Base-by-base conservation (phyloP, 345 rosid genomes). In the Psidium friedrichsthalianum region DNA sequence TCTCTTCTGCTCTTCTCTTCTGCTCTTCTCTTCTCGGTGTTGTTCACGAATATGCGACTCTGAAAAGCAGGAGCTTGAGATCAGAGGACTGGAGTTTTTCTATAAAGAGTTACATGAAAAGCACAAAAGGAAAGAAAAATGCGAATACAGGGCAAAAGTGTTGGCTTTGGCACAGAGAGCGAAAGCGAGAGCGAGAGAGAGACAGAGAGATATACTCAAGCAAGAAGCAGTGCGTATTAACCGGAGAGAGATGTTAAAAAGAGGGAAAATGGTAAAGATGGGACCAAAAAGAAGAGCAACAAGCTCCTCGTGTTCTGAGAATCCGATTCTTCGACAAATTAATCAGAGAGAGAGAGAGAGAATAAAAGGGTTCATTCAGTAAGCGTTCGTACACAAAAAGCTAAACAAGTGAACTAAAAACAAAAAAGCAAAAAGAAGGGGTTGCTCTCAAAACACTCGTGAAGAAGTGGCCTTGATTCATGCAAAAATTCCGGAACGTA, bases 261-360 rank as follows among this genome's bases (percentile, higher is more conserved):
- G 55, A 44, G n/a, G 76, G 84, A 84, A 87, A 87, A 88, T 90
- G 58, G 85, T 69, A 69, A 69, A 36, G 47, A 36, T 40, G 47
- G 14, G 55, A 55, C 74, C 69, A 40, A 74, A 74, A 84, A 86
- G 87, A 88, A 87, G 88, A n/a, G 82, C 87, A 94, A 91, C 89
- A 89, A 88, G 91, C 88, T 94, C 87, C 94, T 93, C 94, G 94
- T 88, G 94, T 89, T 91, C 82, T 89, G 92, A 94, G 97, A 95
- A 95, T 94, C 98, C 88, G 96, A 94, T 93, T 92, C 96, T 93
- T 91, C 94, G 90, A 90, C 93, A 91, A 86, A 88, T 74, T 92
- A 91, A 93, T 90, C 88, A 83, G 27, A 69, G 27, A 76, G 25
- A 74, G 27, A 76, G 25, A 74, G 69, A 58, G 82, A 14, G 51